Evolutionary conservation across 768 basidiomycete genomes (phyloP).

Genomic region (Suillus hirtellus): DNA sequence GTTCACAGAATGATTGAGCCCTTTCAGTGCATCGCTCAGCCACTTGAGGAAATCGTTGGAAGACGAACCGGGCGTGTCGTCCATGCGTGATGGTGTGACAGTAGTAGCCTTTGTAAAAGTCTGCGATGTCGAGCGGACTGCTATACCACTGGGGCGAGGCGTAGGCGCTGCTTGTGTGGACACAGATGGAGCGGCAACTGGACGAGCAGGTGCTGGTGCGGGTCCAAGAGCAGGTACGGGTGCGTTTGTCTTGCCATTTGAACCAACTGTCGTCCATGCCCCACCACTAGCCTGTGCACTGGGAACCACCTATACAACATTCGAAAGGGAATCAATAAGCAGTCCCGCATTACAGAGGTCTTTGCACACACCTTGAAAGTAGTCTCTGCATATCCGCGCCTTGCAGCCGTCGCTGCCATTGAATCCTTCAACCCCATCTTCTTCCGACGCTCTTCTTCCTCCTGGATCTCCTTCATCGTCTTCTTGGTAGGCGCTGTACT

Average conservation of each 20-base stretch:
- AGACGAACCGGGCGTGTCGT: conserved; percentile 66
- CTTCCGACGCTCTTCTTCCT: conserved; percentile 92
- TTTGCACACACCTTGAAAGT: conserved; percentile 61
- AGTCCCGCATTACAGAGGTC: neutral
- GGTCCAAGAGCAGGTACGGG: conserved; percentile 23
- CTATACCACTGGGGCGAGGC: conserved; percentile 39
- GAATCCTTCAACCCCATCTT: conserved; percentile 63
- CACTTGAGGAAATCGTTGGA: conserved; percentile 92
- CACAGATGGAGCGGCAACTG: conserved; percentile 34
- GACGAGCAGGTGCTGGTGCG: conserved; percentile 31
- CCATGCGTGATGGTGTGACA: conserved; percentile 43
- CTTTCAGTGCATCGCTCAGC: conserved; percentile 83
- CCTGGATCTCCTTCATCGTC: conserved; percentile 98
- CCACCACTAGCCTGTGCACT: conserved; percentile 40
- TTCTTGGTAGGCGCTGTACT: conserved; percentile 68
- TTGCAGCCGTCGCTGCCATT: conserved; percentile 52
- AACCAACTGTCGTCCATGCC: conserved; percentile 87
- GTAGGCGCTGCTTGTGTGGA: conserved; percentile 31
- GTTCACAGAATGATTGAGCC: conserved; percentile 56
- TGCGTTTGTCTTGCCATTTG: conserved; percentile 60
- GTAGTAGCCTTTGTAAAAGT: conserved; percentile 31
- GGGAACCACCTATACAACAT: conserved; percentile 31
- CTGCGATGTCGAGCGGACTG: conserved; percentile 39
- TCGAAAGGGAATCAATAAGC: conserved; percentile 14
- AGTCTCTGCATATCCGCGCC: conserved; percentile 78